These are phyloP conservation scores for Plasmopara muralis DNA, from an alignment of 352 stramenopile genomes.

Conservation along the genomic window DNA sequence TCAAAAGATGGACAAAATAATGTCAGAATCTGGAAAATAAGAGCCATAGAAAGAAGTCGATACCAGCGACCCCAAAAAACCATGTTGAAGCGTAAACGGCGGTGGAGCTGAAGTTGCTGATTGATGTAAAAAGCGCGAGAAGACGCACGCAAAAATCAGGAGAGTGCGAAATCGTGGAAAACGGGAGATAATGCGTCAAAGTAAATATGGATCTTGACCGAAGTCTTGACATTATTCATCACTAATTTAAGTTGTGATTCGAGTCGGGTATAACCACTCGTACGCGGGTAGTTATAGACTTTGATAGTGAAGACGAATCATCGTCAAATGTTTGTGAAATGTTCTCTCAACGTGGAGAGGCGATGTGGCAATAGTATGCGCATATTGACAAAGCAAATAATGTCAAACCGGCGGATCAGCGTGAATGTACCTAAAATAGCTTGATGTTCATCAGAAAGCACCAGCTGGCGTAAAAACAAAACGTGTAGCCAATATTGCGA, in stretches of 20 bases:
- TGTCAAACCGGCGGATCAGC: constrained; percentile 2
- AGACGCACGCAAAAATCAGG: no score
- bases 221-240: constrained; percentile 3
- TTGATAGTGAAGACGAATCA: no score
- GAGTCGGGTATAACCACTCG: background rate
- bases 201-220: background rate
- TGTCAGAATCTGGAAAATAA: no score
- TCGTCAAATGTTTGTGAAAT: no score
- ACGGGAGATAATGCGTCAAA: background rate
- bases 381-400: constrained; percentile 4
- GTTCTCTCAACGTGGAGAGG: no score
- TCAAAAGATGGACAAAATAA: no score
- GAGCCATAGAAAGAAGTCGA: no score
- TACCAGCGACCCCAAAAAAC: no score
- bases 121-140: no score
- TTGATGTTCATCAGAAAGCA: background rate
- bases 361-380: background rate
- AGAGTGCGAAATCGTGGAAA: no score
- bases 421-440: background rate
- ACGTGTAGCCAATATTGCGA: background rate
- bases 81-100: no score
- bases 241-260: constrained; percentile 1
- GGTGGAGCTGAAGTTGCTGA: no score
- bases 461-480: background rate
- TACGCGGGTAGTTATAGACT: background rate